Evolutionary conservation across 1,284 basidiomycete species (phyloP).

Genomic region (Coniferiporia sulphurascens): DNA sequence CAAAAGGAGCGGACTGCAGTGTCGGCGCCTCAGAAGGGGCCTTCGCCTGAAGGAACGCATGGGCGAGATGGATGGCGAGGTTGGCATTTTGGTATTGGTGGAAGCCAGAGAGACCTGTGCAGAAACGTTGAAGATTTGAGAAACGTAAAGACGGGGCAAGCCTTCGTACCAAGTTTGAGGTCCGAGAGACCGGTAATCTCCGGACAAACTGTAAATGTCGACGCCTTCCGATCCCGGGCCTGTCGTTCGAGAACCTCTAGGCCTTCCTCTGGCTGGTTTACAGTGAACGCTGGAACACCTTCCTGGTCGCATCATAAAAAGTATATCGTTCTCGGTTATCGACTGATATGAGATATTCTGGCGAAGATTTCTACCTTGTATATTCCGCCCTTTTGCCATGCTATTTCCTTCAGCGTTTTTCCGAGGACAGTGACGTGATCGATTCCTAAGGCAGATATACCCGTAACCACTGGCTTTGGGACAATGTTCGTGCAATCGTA

Average conservation of each 20-base stretch:
- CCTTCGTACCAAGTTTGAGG: slow-evolving; percentile 58
- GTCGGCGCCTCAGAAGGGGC: slow-evolving; percentile 25
- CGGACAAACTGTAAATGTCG: slow-evolving; percentile 59
- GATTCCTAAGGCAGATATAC: slow-evolving; percentile 86
- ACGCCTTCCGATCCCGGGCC: slow-evolving; percentile 64
- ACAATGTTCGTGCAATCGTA: slow-evolving; percentile 98
- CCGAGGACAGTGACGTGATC: slow-evolving; percentile 94
- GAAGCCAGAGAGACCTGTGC: slow-evolving; percentile 73
- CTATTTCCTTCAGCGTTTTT: slow-evolving; percentile 86
- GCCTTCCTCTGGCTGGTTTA: slow-evolving; percentile 70
- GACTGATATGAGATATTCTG: too few relatives aligned
- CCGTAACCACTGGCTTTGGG: slow-evolving; percentile 84
- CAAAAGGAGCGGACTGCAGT: slow-evolving; percentile 49
- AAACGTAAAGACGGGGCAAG: slow-evolving; percentile 1
- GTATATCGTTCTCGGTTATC: too few relatives aligned
- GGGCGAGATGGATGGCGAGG: slow-evolving; percentile 77
- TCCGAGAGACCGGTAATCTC: slow-evolving; percentile 41
- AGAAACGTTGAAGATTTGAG: background rate
- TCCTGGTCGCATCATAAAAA: slow-evolving; percentile 36
- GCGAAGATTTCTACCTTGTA: slow-evolving; percentile 62
- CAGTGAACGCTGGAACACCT: slow-evolving; percentile 82
- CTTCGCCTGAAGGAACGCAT: slow-evolving; percentile 58
- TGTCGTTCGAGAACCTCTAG: slow-evolving; percentile 61
- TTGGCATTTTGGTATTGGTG: slow-evolving; percentile 92
- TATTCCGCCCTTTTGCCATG: slow-evolving; percentile 95